phyloP scores from a whole-genome alignment of 257 asterid genomes.

The Solanum chiquidenum region DNA sequence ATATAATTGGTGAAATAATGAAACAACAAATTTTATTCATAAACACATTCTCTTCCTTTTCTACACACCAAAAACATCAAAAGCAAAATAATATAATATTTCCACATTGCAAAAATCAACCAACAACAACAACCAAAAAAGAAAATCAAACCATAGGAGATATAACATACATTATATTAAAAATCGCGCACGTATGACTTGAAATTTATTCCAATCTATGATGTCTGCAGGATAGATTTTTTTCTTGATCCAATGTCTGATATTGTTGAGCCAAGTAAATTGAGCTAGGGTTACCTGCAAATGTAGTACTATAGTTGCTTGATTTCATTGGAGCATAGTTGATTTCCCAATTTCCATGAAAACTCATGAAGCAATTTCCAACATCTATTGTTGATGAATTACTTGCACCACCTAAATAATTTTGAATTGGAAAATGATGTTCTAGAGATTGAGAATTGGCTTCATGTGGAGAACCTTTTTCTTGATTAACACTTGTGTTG shows the following conservation, averaged over 20 bases:
- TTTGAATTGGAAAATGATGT: conserved; percentile 22
- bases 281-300: conserved; percentile 38
- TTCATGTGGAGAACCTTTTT: not conserved
- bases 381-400: conserved; percentile 8
- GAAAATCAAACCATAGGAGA: not conserved
- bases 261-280: conserved; percentile 18
- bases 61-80: not conserved
- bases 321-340: conserved; percentile 1
- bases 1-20: not conserved
- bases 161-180: not conserved
- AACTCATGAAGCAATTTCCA: conserved; percentile 16
- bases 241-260: not conserved
- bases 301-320: not conserved
- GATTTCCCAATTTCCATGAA: conserved; percentile 36
- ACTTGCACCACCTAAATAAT: conserved; percentile 20
- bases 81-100: not conserved
- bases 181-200: not conserved
- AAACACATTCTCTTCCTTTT: not conserved
- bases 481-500: conserved; percentile 11
- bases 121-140: not conserved
- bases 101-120: not conserved
- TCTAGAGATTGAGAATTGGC: not conserved
- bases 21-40: not conserved
- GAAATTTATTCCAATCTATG: not conserved
- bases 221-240: not conserved